Base-by-base conservation (phyloP, 345 rosid species). In the Litchi chinensis region DNA sequence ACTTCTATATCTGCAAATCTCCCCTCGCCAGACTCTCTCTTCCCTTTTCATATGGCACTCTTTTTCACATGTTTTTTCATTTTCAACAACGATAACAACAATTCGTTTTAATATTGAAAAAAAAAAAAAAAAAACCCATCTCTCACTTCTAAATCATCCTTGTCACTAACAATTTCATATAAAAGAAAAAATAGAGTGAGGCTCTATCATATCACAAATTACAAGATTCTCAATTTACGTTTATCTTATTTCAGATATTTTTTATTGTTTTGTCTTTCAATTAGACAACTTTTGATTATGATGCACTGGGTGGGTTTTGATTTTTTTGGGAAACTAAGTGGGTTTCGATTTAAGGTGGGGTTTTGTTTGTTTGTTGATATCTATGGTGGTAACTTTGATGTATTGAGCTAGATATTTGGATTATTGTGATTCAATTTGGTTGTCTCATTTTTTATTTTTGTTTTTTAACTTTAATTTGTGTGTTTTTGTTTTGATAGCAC, bases 241-340 rank as follows among this genome's bases (percentile, higher is more conserved):
- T 39, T 37, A 22, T 73, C 66, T 57, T 52, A 73, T 57, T 73
- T 73, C 76, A 73, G 67, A 67, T 73, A 73, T 54, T 59, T 71
- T 70, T 32, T 65, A 12, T 16, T 32, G 2, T 65, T 12, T 9
- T 5, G 5, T 18, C 41, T 3, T 32, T 65, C 43, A 15, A 13
- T 65, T 3, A 65, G n/a, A 65, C 21, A 44, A 81, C 69, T 68
- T 77, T 81, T 54, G 59, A 76, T 10, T 64, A 6, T 59, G 13
- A 57, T 41, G 12, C 73, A 26, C 19, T 43, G 15, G 43, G 24
- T 52, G n/a, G 44, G 57, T 52, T 52, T 52, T 19, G 6, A 52
- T 52, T 52, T 52, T 18, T 4, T 26, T 26, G 0, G 0, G 28
- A 26, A 26, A 26, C 28, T 26, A 1, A 1, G 28, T 26, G 28